Percentiles rank a stretch among this genome's conserved stretches.
phyloP scores from a whole-genome alignment of 441 rosid genomes.

The Arabidopsis hybrid region DNA sequence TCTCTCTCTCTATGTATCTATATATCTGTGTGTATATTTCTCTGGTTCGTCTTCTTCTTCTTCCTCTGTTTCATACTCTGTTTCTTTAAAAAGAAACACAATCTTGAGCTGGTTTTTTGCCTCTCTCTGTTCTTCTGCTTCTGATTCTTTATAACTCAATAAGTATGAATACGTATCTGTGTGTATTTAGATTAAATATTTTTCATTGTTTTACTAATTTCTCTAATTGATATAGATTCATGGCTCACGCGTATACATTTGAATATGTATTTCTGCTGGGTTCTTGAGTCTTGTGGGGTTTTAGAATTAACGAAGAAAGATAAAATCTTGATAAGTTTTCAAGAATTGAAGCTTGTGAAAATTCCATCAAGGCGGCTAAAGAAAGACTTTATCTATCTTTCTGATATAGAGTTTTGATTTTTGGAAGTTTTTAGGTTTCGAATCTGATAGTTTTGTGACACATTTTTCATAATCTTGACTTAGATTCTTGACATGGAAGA shows the following conservation, averaged over 20 bases:
- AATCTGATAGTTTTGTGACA: conserved; percentile 7
- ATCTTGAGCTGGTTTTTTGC: background rate
- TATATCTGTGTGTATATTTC: conserved; percentile 1
- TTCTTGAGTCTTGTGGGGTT: background rate
- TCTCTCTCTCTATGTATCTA: conserved; percentile 1
- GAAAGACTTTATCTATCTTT: too few relatives aligned
- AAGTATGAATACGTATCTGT: background rate
- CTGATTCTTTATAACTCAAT: conserved; percentile 4
- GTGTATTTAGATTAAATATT: background rate
- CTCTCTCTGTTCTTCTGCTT: background rate
- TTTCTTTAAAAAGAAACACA: conserved; percentile 1
- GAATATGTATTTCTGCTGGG: background rate
- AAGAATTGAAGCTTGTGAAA: too few relatives aligned
- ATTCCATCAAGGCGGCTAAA: background rate
- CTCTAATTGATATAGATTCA: background rate
- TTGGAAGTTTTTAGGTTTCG: background rate
- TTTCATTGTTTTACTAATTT: background rate
- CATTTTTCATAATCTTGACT: conserved; percentile 10
- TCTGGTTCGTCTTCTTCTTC: conserved; percentile 25
- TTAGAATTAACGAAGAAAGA: background rate
- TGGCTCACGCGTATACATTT: conserved; percentile 19
- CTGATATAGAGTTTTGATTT: too few relatives aligned
- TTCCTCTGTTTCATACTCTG: conserved; percentile 13
- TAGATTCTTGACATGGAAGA: background rate
- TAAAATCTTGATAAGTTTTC: conserved; percentile 5